phyloP scores from a whole-genome alignment of 176 grass and related monocot species.

The Oryza australiensis region DNA sequence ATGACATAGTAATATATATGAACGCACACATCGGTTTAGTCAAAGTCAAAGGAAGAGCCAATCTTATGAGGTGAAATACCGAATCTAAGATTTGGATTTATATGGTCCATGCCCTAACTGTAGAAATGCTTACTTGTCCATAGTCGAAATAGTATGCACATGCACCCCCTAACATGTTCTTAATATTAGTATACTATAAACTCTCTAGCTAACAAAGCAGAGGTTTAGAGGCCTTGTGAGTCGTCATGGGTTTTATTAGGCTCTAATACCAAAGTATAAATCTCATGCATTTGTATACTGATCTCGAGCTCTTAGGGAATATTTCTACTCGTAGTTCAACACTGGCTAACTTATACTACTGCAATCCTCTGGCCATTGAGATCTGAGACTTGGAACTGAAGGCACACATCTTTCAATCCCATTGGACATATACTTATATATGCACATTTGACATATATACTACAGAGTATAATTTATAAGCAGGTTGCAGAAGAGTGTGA shows the following conservation, averaged over 20 bases:
- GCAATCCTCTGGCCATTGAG: constrained; percentile 5
- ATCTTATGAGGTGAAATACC: not conserved
- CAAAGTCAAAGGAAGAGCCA: not conserved
- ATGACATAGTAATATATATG: not conserved
- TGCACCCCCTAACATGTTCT: not conserved
- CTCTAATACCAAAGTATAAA: constrained; percentile 20
- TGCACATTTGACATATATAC: not conserved
- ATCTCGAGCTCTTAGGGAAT: constrained; percentile 24
- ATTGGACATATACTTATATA: not conserved
- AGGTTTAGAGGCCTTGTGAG: constrained; percentile 4
- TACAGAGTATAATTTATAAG: not conserved
- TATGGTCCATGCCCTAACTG: not conserved
- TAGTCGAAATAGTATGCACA: not conserved
- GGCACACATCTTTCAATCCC: not conserved
- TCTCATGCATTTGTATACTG: not conserved
- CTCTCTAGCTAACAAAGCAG: not conserved
- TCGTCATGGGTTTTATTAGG: constrained; percentile 27
- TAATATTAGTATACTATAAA: not conserved
- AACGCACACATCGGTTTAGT: not conserved
- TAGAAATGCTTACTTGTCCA: not conserved
- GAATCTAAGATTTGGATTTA: not conserved
- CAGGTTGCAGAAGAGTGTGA: no score
- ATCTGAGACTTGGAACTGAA: constrained; percentile 7
- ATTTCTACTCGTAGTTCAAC: constrained; percentile 1
- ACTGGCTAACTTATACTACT: not conserved